Evolutionary conservation across 768 basidiomycete species (phyloP).

Genomic region (Lepiota venenata): DNA sequence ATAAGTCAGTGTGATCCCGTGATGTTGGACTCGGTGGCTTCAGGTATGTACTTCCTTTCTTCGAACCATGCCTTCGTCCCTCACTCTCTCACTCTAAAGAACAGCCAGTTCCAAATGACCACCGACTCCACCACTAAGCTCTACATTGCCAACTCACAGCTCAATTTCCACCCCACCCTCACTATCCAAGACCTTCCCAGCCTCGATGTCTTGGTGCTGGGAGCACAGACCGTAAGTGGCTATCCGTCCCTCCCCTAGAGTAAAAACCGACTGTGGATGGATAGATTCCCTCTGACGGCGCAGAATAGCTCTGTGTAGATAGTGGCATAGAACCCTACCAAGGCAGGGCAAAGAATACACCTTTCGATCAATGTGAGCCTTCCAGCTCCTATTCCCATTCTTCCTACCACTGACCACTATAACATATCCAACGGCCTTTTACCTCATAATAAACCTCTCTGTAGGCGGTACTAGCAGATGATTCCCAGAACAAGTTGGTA

Average conservation of each 20-base stretch:
- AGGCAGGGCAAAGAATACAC: conserved; percentile 57
- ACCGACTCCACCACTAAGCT: conserved; percentile 55
- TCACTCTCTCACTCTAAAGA: conserved; percentile 17
- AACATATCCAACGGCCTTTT: conserved; percentile 52
- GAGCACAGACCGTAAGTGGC: conserved; percentile 39
- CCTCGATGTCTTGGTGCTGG: conserved; percentile 60
- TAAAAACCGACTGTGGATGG: conserved; percentile 22
- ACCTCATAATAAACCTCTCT: conserved; percentile 70
- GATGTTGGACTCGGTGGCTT: conserved; percentile 77
- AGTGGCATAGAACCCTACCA: conserved; percentile 61
- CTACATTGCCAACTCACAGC: conserved; percentile 59
- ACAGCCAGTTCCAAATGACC: conserved; percentile 79
- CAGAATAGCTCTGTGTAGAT: conserved; percentile 54
- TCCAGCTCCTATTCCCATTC: conserved; percentile 17
- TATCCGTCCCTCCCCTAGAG: conserved; percentile 19
- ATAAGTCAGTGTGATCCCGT: conserved; percentile 54
- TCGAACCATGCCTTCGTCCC: conserved; percentile 1
- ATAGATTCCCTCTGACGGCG: conserved; percentile 59
- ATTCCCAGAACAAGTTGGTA: conserved; percentile 79
- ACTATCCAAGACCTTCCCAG: too few relatives aligned
- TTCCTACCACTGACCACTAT: conserved; percentile 14
- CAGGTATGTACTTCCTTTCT: conserved; percentile 37
- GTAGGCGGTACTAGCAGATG: conserved; percentile 84
- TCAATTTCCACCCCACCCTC: too few relatives aligned
- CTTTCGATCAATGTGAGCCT: conserved; percentile 73